Evolutionary conservation across 306 rosid genomes (phyloP).

Genomic region (Dicorynia guianensis): DNA sequence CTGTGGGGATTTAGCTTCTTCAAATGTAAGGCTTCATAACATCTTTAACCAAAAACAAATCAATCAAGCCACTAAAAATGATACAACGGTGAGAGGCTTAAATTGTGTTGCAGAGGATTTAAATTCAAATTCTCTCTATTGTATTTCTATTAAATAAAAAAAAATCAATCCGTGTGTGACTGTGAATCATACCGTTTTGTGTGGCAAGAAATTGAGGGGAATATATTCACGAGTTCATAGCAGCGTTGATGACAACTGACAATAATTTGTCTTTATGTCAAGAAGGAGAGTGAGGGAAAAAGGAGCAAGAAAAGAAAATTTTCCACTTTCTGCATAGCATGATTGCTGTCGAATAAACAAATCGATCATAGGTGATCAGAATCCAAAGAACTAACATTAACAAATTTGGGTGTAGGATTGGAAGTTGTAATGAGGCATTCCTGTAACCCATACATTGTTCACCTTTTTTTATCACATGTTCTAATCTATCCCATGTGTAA

Average conservation of each 20-base stretch:
- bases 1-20: no score
- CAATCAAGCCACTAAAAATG: no score
- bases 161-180: slow-evolving; percentile 16
- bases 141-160: no score
- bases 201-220: not conserved
- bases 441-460: slow-evolving; percentile 28
- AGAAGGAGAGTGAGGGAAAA: not conserved
- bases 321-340: slow-evolving; percentile 15
- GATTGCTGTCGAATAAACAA: slow-evolving; percentile 36
- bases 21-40: no score
- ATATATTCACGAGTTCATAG: not conserved
- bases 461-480: slow-evolving; percentile 17
- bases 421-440: slow-evolving; percentile 23
- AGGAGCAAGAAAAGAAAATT: slow-evolving; percentile 3
- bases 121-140: no score
- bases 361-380: slow-evolving; percentile 27
- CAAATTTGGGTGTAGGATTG: slow-evolving; percentile 29
- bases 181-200: not conserved
- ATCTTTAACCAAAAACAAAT: no score
- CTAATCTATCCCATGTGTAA: slow-evolving; percentile 20
- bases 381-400: slow-evolving; percentile 41
- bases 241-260: not conserved
- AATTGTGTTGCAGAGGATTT: no score
- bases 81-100: no score
- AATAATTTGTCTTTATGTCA: not conserved